Evolutionary conservation across 768 basidiomycete species (phyloP), one percentile per base, ranked within the genome.

Genomic region (Hydnomerulius pinastri): DNA sequence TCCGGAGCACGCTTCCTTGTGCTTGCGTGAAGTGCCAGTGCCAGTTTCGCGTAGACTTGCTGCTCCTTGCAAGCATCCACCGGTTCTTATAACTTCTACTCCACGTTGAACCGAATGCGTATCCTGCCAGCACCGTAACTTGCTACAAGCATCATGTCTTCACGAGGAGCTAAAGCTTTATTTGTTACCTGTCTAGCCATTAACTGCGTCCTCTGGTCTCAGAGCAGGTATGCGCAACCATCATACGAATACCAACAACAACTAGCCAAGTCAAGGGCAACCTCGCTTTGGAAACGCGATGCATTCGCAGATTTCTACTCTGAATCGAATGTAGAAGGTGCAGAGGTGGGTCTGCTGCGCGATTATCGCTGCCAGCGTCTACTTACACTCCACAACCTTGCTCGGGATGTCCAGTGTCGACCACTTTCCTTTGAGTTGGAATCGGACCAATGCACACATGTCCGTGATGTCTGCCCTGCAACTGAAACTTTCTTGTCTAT

Each of bases 401-500:
- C 21, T 10, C 20, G 43, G 53, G 35, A 60, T 33, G 13, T 25
- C 33, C 53, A 91, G 88, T 92, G 91, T 67, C 76, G 67, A 43
- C 91, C 90, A 2, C 73, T 85, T 40, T 70, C 77, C 15, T 68
- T 82, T 28, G 79, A 82, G 2, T 43, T 71, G 2, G 24, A 40
- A 2, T 61, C 67, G 10, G 67, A 77, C 11, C 90, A 92, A 69
- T 93, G 91, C 62, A 46, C 65, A 15, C 82, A 89, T 69, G 87
- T 86, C 46, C 63, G 67, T 17, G 69, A 78, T 2, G 53, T 65
- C n/a, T 93, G 91, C 66, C 73, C 79, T 2, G 54, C 67, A 9
- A 72, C 85, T 12, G 69, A 75, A 4, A 91, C 91, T 1, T 73
- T 90, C 60, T 79, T 92, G 39, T 78, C 80, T 21, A 77, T 93